A percentile compares a stretch with the other conserved stretches of the same genome.
Conservation (phyloP, 192 early-diverging fungal genomes). For the Jimgerdemannia lactiflua region DNA sequence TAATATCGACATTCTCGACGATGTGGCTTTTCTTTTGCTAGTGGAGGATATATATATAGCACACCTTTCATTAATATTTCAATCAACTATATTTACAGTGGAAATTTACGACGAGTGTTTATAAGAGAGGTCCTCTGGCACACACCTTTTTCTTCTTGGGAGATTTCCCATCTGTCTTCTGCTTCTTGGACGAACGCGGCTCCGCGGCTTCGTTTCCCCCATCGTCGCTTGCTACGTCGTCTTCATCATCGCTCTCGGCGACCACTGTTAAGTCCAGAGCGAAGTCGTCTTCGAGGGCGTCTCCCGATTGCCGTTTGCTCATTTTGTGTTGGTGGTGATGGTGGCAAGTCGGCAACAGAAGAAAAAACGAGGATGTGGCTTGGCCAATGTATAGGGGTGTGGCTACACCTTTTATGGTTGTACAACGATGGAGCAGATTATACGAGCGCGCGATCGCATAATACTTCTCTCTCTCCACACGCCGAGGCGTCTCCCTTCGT, state of each 20-base stretch:
- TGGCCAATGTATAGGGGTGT: background rate
- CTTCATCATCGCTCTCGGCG: conserved; percentile 21
- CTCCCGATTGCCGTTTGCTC: conserved; percentile 24
- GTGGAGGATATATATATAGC: background rate
- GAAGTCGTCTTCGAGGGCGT: conserved; percentile 50
- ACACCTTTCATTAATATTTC: no score
- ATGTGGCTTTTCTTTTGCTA: conserved; percentile 36
- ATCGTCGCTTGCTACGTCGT: conserved; percentile 17
- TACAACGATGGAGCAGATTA: no score
- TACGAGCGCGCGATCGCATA: background rate
- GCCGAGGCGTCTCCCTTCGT: background rate
- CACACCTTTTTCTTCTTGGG: conserved; percentile 35
- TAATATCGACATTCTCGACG: conserved; percentile 29
- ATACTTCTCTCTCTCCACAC: background rate
- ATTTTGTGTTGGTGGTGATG: background rate
- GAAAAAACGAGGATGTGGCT: background rate
- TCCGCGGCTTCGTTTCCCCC: conserved; percentile 29
- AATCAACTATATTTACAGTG: background rate
- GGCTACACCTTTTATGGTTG: background rate
- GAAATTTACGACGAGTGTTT: background rate
- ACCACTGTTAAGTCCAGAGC: conserved; percentile 35
- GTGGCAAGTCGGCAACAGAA: background rate
- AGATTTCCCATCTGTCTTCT: conserved; percentile 36
- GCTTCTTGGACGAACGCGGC: conserved; percentile 7
- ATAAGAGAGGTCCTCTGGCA: background rate